Evolutionary conservation across 2,329 filamentous ascomycete species (phyloP).

Genomic region (Botrytis porri): DNA sequence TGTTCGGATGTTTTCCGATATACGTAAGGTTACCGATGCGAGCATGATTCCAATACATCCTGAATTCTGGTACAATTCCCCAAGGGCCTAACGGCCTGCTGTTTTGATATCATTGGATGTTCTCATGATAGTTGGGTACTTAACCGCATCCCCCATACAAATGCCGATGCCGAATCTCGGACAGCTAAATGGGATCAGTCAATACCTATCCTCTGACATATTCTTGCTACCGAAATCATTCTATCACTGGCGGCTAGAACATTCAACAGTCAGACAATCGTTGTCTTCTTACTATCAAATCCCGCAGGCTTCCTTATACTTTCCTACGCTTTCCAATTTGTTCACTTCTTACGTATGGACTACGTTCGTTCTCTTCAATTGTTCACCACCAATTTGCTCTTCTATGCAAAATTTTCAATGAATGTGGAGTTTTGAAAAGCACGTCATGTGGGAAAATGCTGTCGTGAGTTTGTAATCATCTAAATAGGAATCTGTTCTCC

Average conservation of each 20-base stretch:
- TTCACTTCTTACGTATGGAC: background rate
- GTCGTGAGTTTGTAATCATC: background rate
- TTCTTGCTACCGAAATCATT: background rate
- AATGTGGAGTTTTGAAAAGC: background rate
- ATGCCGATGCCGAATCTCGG: background rate
- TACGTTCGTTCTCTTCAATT: background rate
- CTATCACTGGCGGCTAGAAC: background rate
- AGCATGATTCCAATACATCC: background rate
- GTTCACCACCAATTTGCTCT: background rate
- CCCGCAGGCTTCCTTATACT: background rate
- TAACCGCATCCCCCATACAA: background rate
- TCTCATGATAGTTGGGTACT: background rate
- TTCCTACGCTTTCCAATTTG: background rate
- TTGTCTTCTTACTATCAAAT: background rate
- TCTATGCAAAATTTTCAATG: background rate
- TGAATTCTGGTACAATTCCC: background rate
- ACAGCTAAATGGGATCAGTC: background rate
- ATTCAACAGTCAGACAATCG: background rate
- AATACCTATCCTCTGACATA: background rate
- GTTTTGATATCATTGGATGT: background rate
- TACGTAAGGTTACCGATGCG: background rate
- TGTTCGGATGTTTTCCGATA: background rate
- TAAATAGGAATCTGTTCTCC: background rate
- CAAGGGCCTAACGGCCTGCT: rapidly evolving
- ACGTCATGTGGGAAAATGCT: background rate